These are phyloP conservation scores for Kwoniella shivajii DNA, from an alignment of 1,284 basidiomycete genomes.

Conservation along the genomic window DNA sequence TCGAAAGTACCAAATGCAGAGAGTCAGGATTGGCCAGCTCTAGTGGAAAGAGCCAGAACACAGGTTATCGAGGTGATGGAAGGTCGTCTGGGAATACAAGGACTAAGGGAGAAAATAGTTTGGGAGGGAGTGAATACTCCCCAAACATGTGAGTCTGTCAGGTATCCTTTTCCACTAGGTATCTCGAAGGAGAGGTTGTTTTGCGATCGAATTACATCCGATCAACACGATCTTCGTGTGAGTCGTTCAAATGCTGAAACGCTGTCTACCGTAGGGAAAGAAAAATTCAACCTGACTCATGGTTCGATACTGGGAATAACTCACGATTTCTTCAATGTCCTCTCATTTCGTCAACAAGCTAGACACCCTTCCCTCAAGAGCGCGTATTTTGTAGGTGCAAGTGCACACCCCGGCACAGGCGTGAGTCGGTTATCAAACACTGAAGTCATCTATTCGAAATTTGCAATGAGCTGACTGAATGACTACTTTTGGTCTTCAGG, in stretches of 20 bases:
- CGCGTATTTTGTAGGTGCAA: conserved; percentile 50
- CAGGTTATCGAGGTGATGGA: conserved; percentile 47
- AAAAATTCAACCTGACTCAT: conserved; percentile 51
- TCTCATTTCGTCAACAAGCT: conserved; percentile 44
- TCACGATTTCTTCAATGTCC: conserved; percentile 52
- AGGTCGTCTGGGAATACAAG: conserved; percentile 32
- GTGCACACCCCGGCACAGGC: conserved; percentile 47
- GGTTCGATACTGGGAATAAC: conserved; percentile 52
- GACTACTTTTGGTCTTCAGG: conserved; percentile 19
- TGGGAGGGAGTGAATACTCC: conserved; percentile 51
- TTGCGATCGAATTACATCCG: no score
- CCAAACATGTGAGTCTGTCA: conserved; percentile 40
- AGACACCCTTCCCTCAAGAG: conserved; percentile 37
- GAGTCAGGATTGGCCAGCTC: conserved; percentile 41
- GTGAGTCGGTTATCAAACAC: conserved; percentile 17
- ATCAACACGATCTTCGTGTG: no score
- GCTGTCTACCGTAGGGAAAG: conserved; percentile 36
- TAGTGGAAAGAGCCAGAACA: conserved; percentile 39
- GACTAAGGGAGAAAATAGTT: conserved; percentile 41
- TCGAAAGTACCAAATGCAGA: conserved; percentile 18
- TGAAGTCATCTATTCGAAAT: background rate
- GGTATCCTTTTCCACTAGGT: background rate
- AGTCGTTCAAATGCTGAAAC: background rate
- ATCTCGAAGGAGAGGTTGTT: no score
- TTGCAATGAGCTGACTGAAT: background rate